A percentile compares a stretch with the other conserved stretches of the same genome.
Evolutionary conservation across 495 filamentous ascomycete genomes (phyloP).

Genomic region (Podospora conica): DNA sequence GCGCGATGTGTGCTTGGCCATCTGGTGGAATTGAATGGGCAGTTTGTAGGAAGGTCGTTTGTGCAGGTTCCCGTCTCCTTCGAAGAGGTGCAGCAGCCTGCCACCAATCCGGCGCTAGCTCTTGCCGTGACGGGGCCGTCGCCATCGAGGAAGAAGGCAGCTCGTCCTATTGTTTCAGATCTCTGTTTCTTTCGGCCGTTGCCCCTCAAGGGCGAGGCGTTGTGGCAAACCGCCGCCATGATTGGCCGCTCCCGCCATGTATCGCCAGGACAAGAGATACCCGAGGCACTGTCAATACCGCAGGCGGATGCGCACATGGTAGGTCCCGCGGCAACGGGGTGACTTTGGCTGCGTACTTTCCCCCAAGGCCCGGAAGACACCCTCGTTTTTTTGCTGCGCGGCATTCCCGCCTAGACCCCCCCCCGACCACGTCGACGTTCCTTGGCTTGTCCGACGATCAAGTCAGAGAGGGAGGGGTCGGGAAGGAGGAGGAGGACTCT

Average conservation of each 20-base stretch:
- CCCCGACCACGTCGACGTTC: slow-evolving; percentile 2
- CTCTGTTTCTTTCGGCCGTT: slow-evolving; percentile 33
- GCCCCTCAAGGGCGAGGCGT: slow-evolving; percentile 11
- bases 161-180: slow-evolving; percentile 32
- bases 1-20: slow-evolving; percentile 16
- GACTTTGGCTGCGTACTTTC: slow-evolving; percentile 7
- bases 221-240: slow-evolving; percentile 2
- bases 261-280: slow-evolving; percentile 5
- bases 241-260: slow-evolving; percentile 20
- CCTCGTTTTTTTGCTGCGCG: slow-evolving; percentile 2
- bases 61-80: slow-evolving; percentile 35
- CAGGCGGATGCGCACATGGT: slow-evolving; percentile 8
- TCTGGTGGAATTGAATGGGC: slow-evolving; percentile 15
- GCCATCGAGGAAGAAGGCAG: slow-evolving; percentile 15
- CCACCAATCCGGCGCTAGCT: slow-evolving; percentile 17
- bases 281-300: slow-evolving; percentile 6
- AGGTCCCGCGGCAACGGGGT: slow-evolving; percentile 10
- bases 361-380: slow-evolving; percentile 5
- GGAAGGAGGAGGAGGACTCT: background rate
- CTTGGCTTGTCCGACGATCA: slow-evolving; percentile 5
- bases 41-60: slow-evolving; percentile 27
- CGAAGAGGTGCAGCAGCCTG: slow-evolving; percentile 24
- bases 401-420: background rate
- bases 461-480: background rate
- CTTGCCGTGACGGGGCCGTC: slow-evolving; percentile 9